Base-by-base conservation (phyloP, 2,329 filamentous ascomycete species). In the Grosmannia clavigera region DNA sequence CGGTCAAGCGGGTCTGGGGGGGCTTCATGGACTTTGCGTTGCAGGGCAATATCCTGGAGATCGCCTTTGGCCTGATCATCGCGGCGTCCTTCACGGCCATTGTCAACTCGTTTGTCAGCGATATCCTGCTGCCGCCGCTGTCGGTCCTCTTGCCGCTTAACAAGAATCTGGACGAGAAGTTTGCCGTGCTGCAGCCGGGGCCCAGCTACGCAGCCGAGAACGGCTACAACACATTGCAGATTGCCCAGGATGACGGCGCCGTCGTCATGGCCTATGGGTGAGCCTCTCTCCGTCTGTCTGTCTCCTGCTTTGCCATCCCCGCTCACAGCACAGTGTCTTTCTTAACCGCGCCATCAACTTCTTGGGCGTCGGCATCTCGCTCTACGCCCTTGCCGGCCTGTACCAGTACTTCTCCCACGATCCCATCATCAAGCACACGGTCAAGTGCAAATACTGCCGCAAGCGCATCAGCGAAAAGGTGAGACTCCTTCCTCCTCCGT, bases 21-120 rank as follows among this genome's bases (percentile, higher is more conserved):
- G 84, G 83, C 48, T 90, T 90, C 69, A 70, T 84, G 65, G 85
- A 88, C 69, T 90, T 90, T 70, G 86, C 85, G 0, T 80, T 88
- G 59, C 82, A 86, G 64, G 86, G 87, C 61, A 89, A 90, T 66
- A 86, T 90, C 55, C 77, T 90, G 31, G 84, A 90, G 70, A 86
- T 90, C 61, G 87, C 87, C 19, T 84, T 90, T 65, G 87, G 86
- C 65, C 74, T 90, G 64, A 90, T 90, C 65, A 78, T 90, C 58
- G 87, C 86, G 14, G 79, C 84, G 59, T 80, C 85, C 33, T 90
- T 90, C 69, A 89, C 86, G 3, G 78, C 82, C 60, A 78, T 89
- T 55, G 84, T 88, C 60, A 88, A 85, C 61, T 86, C 83, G 10
- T 85, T 90, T 67, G 85, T 90, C 58, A 82, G 80, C 62, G 85